Percentiles rank a stretch among this genome's conserved stretches.
Evolutionary conservation across 345 rosid species (phyloP).

Genomic region (Cochlearia excelsa): DNA sequence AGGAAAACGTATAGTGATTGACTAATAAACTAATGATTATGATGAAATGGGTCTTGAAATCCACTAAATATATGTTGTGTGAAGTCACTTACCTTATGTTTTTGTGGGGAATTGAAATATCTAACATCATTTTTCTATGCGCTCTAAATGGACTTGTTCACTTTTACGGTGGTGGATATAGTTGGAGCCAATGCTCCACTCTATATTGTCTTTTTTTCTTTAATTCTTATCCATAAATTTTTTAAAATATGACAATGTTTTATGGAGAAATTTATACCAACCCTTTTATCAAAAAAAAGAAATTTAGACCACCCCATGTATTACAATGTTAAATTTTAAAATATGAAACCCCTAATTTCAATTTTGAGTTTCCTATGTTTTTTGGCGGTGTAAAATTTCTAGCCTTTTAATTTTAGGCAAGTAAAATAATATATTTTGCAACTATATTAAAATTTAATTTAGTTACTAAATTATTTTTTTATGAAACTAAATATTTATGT

Average conservation of each 20-base stretch:
- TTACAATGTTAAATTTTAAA: no score
- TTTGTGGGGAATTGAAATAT: conserved; percentile 11
- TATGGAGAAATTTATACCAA: neutral
- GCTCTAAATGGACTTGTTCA: conserved; percentile 11
- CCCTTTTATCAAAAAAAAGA: no score
- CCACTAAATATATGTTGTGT: conserved; percentile 7
- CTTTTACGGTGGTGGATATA: conserved; percentile 15
- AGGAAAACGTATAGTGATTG: conserved; percentile 20
- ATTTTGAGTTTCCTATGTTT: no score
- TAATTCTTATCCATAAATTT: neutral
- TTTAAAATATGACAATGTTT: neutral
- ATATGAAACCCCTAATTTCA: no score
- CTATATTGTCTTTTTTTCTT: neutral
- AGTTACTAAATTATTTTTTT: no score
- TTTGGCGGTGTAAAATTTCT: no score
- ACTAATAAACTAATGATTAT: conserved; percentile 14
- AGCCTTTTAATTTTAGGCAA: no score
- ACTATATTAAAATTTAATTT: no score
- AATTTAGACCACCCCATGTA: no score
- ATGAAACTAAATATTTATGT: no score
- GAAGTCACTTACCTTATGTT: conserved; percentile 20
- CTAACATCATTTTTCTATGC: neutral
- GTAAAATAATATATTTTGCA: no score
- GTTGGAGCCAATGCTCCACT: conserved; percentile 12
- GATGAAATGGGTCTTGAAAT: conserved; percentile 21